Evolutionary conservation across 2,329 filamentous ascomycete species (phyloP).

Genomic region (Emergomyces orientalis): DNA sequence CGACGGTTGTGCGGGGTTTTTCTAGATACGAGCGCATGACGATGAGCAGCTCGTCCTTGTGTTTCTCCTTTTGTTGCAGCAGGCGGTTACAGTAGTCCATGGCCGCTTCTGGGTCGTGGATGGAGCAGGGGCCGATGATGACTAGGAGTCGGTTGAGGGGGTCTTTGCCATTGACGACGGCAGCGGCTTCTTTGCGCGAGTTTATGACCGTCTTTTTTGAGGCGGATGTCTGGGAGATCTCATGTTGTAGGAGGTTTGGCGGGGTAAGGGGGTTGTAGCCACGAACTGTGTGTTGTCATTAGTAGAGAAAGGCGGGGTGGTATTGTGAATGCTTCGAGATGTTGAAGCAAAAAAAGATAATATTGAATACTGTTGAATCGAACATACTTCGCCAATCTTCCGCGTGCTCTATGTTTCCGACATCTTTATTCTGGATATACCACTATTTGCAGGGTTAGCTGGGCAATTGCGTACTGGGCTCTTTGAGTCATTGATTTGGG

Average conservation of each 20-base stretch:
- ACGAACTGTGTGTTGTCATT: constrained; percentile 47
- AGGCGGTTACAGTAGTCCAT: constrained; percentile 87
- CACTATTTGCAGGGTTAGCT: constrained; percentile 41
- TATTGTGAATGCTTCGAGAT: background rate
- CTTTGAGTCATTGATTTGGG: background rate
- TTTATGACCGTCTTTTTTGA: constrained; percentile 47
- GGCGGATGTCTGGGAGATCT: constrained; percentile 52
- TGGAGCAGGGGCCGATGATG: constrained; percentile 90
- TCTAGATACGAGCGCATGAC: constrained; percentile 98
- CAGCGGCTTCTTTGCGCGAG: constrained; percentile 52
- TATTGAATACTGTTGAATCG: background rate
- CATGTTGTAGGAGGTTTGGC: constrained; percentile 88
- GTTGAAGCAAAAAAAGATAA: background rate
- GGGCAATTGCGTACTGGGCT: background rate
- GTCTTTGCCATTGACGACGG: constrained; percentile 52
- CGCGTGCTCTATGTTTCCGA: constrained; percentile 62
- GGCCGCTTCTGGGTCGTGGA: constrained; percentile 86
- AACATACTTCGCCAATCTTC: constrained; percentile 78
- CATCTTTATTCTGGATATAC: constrained; percentile 68
- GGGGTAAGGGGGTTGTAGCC: constrained; percentile 91
- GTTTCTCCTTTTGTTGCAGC: constrained; percentile 71
- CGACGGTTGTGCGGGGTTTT: constrained; percentile 94
- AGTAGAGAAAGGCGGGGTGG: background rate
- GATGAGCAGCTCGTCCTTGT: constrained; percentile 80
- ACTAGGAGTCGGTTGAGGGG: constrained; percentile 55